These are phyloP conservation scores for Chaetomium sp. DNA, from an alignment of 2,329 filamentous ascomycete genomes.

Conservation along the genomic window DNA sequence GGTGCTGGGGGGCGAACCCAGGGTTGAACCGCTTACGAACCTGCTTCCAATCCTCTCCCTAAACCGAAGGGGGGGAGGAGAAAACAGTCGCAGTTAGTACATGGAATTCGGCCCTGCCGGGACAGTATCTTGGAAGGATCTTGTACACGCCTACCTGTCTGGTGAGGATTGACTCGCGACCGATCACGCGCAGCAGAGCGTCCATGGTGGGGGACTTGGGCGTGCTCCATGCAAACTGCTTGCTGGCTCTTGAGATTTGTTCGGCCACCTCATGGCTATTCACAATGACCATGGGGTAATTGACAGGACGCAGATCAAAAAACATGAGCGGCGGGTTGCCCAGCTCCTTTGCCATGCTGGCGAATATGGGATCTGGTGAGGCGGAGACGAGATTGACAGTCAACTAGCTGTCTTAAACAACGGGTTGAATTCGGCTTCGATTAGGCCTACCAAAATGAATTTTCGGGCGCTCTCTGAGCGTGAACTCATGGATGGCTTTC, in stretches of 20 bases:
- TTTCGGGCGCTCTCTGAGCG: not conserved
- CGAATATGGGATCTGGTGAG: constrained; percentile 22
- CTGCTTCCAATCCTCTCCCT: constrained; percentile 29
- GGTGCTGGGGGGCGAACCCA: constrained; percentile 34
- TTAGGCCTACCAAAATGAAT: constrained; percentile 16
- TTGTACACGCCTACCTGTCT: constrained; percentile 9
- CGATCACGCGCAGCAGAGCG: constrained; percentile 24
- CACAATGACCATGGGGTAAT: constrained; percentile 29
- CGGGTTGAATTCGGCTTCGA: not conserved
- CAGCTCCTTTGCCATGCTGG: constrained; percentile 26
- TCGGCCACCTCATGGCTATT: constrained; percentile 32
- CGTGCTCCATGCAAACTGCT: constrained; percentile 27
- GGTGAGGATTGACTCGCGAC: constrained; percentile 21
- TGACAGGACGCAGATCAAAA: constrained; percentile 32
- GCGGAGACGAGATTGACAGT: not conserved
- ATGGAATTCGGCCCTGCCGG: too few species aligned
- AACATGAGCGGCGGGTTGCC: constrained; percentile 31
- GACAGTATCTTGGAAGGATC: too few species aligned
- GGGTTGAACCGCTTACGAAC: constrained; percentile 33
- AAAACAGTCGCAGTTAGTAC: too few species aligned
- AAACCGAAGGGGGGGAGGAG: not conserved
- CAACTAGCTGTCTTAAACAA: not conserved
- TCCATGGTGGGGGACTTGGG: constrained; percentile 29
- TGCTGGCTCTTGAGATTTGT: constrained; percentile 30
- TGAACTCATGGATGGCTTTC: constrained; percentile 15